Evolutionary conservation across 2,329 filamentous ascomycete genomes (phyloP).

Genomic region (Cladophialophora chaetospira): DNA sequence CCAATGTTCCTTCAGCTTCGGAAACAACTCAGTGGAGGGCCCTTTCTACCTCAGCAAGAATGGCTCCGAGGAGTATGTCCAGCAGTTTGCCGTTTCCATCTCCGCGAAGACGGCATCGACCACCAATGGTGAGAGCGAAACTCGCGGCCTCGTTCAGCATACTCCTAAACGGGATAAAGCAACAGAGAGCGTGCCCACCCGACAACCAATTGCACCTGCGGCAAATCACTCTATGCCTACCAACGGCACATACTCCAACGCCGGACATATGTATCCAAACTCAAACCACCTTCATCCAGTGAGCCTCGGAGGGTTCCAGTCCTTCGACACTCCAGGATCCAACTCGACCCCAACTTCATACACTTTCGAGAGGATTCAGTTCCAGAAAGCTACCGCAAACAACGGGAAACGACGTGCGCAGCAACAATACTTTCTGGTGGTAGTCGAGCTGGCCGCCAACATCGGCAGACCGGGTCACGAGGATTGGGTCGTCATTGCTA

Average conservation of each 20-base stretch:
- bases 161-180: conserved; percentile 91
- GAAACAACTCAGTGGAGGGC: conserved; percentile 58
- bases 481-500: conserved; percentile 70
- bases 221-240: conserved; percentile 9
- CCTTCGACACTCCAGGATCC: conserved; percentile 35
- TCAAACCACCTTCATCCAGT: conserved; percentile 18
- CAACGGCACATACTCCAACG: conserved; percentile 18
- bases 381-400: conserved; percentile 91
- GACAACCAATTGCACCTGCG: conserved; percentile 26
- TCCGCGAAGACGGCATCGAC: conserved; percentile 63
- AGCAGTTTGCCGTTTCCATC: conserved; percentile 79
- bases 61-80: conserved; percentile 59
- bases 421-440: conserved; percentile 90
- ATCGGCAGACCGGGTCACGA: conserved; percentile 53
- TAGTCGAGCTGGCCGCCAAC: conserved; percentile 79
- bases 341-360: conserved; percentile 48
- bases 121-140: conserved; percentile 72
- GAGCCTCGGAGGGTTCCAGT: conserved; percentile 18
- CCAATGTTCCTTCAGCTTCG: conserved; percentile 73
- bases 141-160: conserved; percentile 83
- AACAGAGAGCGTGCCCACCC: conserved; percentile 71
- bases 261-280: conserved; percentile 18
- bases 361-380: conserved; percentile 86
- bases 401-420: conserved; percentile 88
- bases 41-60: conserved; percentile 60